A percentile compares a stretch with the other conserved stretches of the same genome.
Evolutionary conservation across 768 basidiomycete species (phyloP).

Genomic region (Leccinellum luteum): DNA sequence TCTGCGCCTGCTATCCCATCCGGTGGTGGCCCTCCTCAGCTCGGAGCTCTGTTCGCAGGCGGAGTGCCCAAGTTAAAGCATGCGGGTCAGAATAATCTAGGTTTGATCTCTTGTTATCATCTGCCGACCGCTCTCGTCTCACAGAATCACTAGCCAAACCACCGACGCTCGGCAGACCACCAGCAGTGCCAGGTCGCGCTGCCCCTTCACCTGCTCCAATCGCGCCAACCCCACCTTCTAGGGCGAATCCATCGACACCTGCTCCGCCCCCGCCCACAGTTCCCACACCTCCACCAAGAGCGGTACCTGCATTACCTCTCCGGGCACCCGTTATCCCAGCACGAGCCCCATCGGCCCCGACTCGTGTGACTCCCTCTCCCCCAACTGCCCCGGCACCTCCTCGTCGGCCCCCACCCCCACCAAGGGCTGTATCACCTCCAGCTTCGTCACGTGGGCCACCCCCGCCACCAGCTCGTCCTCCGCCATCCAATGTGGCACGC

Average conservation of each 20-base stretch:
- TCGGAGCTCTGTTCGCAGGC: slow-evolving; percentile 84
- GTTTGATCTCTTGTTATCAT: slow-evolving; percentile 36
- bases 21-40: slow-evolving; percentile 66
- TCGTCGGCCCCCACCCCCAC: slow-evolving; percentile 34
- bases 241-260: slow-evolving; percentile 28
- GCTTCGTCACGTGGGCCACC: slow-evolving; percentile 23
- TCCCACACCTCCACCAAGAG: slow-evolving; percentile 36
- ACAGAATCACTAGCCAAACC: slow-evolving; percentile 49
- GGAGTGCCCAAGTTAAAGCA: slow-evolving; percentile 90
- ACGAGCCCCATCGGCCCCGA: slow-evolving; percentile 43
- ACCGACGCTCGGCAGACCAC: slow-evolving; percentile 63
- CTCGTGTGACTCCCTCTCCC: slow-evolving; percentile 32
- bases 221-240: slow-evolving; percentile 30
- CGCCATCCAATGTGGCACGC: slow-evolving; percentile 29
- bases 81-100: slow-evolving; percentile 57
- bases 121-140: slow-evolving; percentile 1
- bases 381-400: slow-evolving; percentile 23
- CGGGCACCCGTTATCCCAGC: slow-evolving; percentile 43
- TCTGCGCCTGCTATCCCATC: slow-evolving; percentile 19
- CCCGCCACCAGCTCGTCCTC: slow-evolving; percentile 25
- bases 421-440: slow-evolving; percentile 29
- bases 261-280: slow-evolving; percentile 33
- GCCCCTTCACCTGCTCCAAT: slow-evolving; percentile 28
- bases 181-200: slow-evolving; percentile 55
- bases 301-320: slow-evolving; percentile 35